Conservation (phyloP, 2,329 filamentous ascomycete genomes). For the Chaetomium sp. region DNA sequence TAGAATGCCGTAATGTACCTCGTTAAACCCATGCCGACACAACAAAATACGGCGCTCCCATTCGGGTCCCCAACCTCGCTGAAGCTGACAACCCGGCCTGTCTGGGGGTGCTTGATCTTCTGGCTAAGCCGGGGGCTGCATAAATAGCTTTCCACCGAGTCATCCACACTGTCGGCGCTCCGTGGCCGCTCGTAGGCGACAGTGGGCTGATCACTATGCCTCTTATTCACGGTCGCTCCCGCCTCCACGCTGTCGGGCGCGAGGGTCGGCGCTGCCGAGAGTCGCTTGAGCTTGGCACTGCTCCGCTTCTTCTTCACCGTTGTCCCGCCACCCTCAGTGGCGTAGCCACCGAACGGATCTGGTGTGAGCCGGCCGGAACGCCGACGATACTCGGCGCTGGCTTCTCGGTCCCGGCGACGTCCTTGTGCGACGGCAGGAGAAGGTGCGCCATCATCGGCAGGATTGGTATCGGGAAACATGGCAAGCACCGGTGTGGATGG, state of each 20-base stretch:
- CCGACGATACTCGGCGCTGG: constrained; percentile 51
- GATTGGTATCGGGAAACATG: constrained; percentile 41
- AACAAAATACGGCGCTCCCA: constrained; percentile 91
- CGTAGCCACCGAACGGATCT: constrained; percentile 47
- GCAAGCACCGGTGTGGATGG: constrained; percentile 29
- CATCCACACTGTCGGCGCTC: constrained; percentile 84
- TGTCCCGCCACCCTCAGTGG: constrained; percentile 32
- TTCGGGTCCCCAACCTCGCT: constrained; percentile 94
- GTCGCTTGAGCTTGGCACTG: constrained; percentile 60
- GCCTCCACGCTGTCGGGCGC: constrained; percentile 42
- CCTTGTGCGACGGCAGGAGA: constrained; percentile 69
- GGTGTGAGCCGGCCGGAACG: constrained; percentile 54
- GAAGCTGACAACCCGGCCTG: constrained; percentile 86
- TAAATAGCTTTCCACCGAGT: constrained; percentile 83
- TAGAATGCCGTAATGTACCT: constrained; percentile 97
- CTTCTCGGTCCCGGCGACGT: constrained; percentile 51
- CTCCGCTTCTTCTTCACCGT: constrained; percentile 53
- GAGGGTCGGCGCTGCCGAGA: constrained; percentile 54
- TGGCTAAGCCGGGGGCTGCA: constrained; percentile 82
- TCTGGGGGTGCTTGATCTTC: constrained; percentile 82
- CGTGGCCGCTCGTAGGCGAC: constrained; percentile 70
- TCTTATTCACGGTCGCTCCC: constrained; percentile 26
- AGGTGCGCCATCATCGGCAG: constrained; percentile 66
- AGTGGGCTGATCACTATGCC: constrained; percentile 42
- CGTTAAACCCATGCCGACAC: constrained; percentile 96